Evolutionary conservation across 2,329 filamentous ascomycete species (phyloP), one percentile per base, ranked within the genome.

Genomic region (Diaporthe sp.): DNA sequence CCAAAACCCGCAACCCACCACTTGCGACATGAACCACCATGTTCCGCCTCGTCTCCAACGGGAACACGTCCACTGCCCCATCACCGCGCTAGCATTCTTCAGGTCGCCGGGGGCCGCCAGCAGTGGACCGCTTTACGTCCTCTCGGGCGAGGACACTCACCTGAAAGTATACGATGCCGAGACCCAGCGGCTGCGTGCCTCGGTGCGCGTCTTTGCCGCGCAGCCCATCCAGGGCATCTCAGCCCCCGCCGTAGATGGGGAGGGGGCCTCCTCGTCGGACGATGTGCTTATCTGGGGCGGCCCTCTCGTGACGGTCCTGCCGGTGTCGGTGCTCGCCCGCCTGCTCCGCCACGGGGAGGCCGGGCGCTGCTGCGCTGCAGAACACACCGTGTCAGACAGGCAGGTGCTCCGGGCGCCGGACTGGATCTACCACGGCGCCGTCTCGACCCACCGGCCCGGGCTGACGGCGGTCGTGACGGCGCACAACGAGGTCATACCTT

Each of bases 401-500:
- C 88, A 88, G 77, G 84, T 84, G 32, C 39, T 75, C 10, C 81
- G 81, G 4, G 89, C 90, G 2, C 87, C 89, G 7, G 95, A 97
- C 82, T 97, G 95, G 94, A 91, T 97, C 76, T 89, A 96, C 78
- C 91, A 94, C 81, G 92, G 88, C 47, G 84, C 86, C 44, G 83
- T 92, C 72, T 89, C 88, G 63, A 85, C 89, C 7, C 80, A 81
- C 55, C 79, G 83, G 37, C 75, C 78, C 2, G 79, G 80, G 37
- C 81, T 83, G 15, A 91, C 89, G 22, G 91, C 91, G 22, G 82
- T 97, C 15, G 87, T 97, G 22, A 98, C 95, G 2, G 95, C 96
- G 1, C 96, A 98, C 83, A 98, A 98, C 86, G 92, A 94, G 66
- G 86, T 97, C 7, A 82, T 94, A 9, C 86, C 86, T 39, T 81